A percentile compares a stretch with the other conserved stretches of the same genome.
Conservation (phyloP, 345 rosid species). For the Brassica rapa region DNA sequence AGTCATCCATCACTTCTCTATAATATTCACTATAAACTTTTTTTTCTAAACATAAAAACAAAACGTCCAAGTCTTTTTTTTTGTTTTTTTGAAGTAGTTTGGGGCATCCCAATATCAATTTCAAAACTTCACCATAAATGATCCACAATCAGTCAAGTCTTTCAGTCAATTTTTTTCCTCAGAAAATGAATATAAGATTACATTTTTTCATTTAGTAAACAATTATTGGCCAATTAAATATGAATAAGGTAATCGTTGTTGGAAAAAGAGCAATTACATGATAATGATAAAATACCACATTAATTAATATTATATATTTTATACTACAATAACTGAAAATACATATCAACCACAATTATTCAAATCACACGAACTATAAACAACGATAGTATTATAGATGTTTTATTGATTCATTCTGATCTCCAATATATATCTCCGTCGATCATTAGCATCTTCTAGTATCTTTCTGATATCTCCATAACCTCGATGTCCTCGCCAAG, state of each 20-base stretch:
- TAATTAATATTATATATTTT: background rate
- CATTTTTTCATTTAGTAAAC: background rate
- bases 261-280: background rate
- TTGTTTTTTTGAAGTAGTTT: background rate
- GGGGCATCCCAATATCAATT: background rate
- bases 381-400: background rate
- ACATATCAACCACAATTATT: background rate
- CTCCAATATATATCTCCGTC: background rate
- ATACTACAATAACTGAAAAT: background rate
- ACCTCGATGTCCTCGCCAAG: background rate
- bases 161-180: background rate
- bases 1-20: slow-evolving; percentile 71
- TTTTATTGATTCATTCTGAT: background rate
- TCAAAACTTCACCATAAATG: slow-evolving; percentile 3
- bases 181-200: background rate
- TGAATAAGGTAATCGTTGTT: background rate
- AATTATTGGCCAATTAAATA: background rate
- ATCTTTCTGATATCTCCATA: background rate
- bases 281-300: background rate
- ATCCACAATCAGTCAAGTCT: background rate
- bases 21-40: background rate
- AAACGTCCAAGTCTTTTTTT: background rate
- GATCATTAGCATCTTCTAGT: background rate
- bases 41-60: background rate
- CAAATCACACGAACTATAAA: background rate